Evolutionary conservation across 1,139 yeast genomes (phyloP).

Genomic region (Suhomyces wounanorum): DNA sequence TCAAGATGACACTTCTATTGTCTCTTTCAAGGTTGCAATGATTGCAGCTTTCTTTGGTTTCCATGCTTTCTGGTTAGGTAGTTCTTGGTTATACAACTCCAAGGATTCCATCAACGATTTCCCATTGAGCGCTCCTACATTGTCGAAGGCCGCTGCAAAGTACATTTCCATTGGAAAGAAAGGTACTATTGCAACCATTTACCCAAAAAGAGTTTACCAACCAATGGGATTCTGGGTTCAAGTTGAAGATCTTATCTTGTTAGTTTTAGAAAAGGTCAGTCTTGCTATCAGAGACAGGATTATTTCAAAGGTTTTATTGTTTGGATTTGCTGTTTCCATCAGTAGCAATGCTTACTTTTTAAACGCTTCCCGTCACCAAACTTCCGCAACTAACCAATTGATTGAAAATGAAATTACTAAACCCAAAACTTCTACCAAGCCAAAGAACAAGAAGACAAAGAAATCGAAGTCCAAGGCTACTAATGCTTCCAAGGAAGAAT

Average conservation of each 20-base stretch:
- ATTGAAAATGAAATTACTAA: slow-evolving; percentile 41
- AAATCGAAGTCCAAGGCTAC: slow-evolving; percentile 17
- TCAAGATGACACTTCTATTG: slow-evolving; percentile 40
- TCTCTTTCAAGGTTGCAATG: slow-evolving; percentile 66
- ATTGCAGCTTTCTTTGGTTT: slow-evolving; percentile 68
- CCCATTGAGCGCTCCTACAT: slow-evolving; percentile 34
- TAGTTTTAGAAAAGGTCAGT: slow-evolving; percentile 59
- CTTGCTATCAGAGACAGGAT: slow-evolving; percentile 79
- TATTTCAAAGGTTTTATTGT: slow-evolving; percentile 74
- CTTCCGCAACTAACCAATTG: slow-evolving; percentile 44
- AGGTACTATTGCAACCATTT: slow-evolving; percentile 66
- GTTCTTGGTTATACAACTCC: slow-evolving; percentile 66
- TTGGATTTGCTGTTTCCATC: slow-evolving; percentile 74
- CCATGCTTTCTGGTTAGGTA: slow-evolving; percentile 75
- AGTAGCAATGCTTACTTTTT: slow-evolving; percentile 82
- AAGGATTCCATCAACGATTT: slow-evolving; percentile 24
- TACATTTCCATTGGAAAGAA: slow-evolving; percentile 43
- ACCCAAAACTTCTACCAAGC: slow-evolving; percentile 21
- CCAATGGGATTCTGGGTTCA: slow-evolving; percentile 66
- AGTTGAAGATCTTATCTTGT: slow-evolving; percentile 63
- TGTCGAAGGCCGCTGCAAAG: slow-evolving; percentile 44
- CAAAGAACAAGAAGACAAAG: slow-evolving; percentile 24
- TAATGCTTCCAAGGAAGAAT: slow-evolving; percentile 3
- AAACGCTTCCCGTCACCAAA: slow-evolving; percentile 69
- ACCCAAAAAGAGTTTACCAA: slow-evolving; percentile 67